Base-by-base conservation (phyloP, 225 moss, liverwort and hornwort genomes). In the Climacium dendroides region DNA sequence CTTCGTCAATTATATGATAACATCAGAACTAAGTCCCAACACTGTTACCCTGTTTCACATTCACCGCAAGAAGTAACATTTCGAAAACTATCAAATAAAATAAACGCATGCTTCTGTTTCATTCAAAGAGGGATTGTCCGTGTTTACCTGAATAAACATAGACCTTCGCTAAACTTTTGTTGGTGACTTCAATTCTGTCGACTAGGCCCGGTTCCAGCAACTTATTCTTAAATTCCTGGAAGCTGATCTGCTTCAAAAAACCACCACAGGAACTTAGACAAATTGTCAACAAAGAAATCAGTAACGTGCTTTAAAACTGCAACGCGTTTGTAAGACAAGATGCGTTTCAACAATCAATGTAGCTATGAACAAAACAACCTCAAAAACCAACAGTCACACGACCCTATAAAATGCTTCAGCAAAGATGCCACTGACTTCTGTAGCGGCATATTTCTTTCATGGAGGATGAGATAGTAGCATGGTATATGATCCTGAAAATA, bases 151-250 rank as follows among this genome's bases (percentile, higher is more conserved):
- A 48, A 54, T 88, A 90, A 39, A 96, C 95, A 90, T 99, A 99
- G 6, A 99, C 99, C 92, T 99, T 99, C 48, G 99, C 99, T 80
- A 99, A 92, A 80, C 99, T 99, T 91, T 97, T 99, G 87, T 99
- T 99, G 17, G 99, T 95, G 45, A 99, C 93, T 92, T 99, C 99
- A 86, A 99, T 95, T 85, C 95, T 95, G 80, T 99, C 99, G 58
- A 99, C 99, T 78, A 96, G 81, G 66, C 99, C 97, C 76, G 99
- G 99, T 87, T 99, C 97, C 88, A 99, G 87, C 88, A 99, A 85
- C 92, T 99, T 99, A 87, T 97, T 99, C 88, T 99, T 99, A 75
- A 99, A 99, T 90, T 99, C 99, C 91, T 99, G 99, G 66, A 99
- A 99, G 83, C 99, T 99, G 75, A 99, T 97, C 97, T 99, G 93